These are phyloP conservation scores for Suhomyces kilbournensis DNA, from an alignment of 805 yeast species.

Conservation along the genomic window DNA sequence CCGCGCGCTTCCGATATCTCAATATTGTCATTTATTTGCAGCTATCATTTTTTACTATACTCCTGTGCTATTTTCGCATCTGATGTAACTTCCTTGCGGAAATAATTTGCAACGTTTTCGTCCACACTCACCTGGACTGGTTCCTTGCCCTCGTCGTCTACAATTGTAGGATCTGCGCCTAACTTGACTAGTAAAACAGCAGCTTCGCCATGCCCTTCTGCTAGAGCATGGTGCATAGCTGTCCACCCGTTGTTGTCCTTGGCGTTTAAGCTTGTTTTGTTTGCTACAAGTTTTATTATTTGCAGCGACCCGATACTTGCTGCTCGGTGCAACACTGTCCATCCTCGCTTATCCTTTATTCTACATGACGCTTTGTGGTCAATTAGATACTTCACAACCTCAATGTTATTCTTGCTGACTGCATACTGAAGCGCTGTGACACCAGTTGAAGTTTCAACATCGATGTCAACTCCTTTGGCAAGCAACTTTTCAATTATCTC, in stretches of 20 bases:
- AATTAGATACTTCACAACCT: conserved; percentile 53
- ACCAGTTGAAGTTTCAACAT: conserved; percentile 57
- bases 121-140: conserved; percentile 36
- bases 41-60: neutral
- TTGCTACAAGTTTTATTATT: conserved; percentile 52
- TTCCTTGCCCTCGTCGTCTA: conserved; percentile 50
- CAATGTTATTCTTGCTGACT: conserved; percentile 61
- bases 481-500: conserved; percentile 52
- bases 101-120: conserved; percentile 26
- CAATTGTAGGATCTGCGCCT: conserved; percentile 61
- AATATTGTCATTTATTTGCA: neutral
- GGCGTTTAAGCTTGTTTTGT: conserved; percentile 60
- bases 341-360: conserved; percentile 63
- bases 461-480: conserved; percentile 50
- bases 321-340: conserved; percentile 76
- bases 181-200: conserved; percentile 58
- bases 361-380: conserved; percentile 60
- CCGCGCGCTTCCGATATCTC: neutral
- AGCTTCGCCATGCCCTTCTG: conserved; percentile 84
- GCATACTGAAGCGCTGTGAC: conserved; percentile 77
- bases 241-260: conserved; percentile 79
- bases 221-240: conserved; percentile 82
- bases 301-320: conserved; percentile 68
- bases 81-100: conserved; percentile 1
- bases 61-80: neutral